A percentile compares a stretch with the other conserved stretches of the same genome.
These are phyloP conservation scores for Zangia roseola DNA, from an alignment of 768 basidiomycete species.

Conservation along the genomic window DNA sequence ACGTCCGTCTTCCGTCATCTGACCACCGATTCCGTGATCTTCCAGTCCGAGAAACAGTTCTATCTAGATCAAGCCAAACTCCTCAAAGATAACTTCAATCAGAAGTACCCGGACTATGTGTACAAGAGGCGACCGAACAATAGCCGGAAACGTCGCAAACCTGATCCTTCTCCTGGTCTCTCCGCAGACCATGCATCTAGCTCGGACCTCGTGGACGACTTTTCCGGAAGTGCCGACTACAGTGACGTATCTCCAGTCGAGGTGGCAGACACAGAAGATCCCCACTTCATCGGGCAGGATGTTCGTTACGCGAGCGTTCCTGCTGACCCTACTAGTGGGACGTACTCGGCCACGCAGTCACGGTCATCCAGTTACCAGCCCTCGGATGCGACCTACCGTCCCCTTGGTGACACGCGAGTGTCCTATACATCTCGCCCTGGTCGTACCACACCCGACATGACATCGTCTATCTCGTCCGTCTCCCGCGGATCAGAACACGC, in stretches of 20 bases:
- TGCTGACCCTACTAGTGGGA: constrained; percentile 16
- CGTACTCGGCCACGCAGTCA: constrained; percentile 14
- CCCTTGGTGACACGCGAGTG: constrained; percentile 26
- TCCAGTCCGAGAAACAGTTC: constrained; percentile 78
- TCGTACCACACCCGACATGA: constrained; percentile 28
- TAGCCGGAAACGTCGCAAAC: constrained; percentile 61
- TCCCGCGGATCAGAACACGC: constrained; percentile 27
- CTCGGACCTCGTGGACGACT: constrained; percentile 36
- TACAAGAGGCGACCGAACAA: constrained; percentile 88
- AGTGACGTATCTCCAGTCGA: constrained; percentile 44
- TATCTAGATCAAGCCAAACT: constrained; percentile 86
- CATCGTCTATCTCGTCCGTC: constrained; percentile 21
- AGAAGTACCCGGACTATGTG: constrained; percentile 86
- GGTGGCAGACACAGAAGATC: constrained; percentile 22
- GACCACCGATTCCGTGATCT: constrained; percentile 7
- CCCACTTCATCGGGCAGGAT: constrained; percentile 17
- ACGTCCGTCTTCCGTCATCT: constrained; percentile 9
- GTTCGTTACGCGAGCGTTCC: constrained; percentile 20
- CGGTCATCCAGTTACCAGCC: constrained; percentile 26
- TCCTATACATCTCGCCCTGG: constrained; percentile 29
- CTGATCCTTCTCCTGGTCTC: constrained; percentile 32
- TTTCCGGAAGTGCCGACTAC: constrained; percentile 25
- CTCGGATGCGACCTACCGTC: constrained; percentile 22
- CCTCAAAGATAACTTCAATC: constrained; percentile 83
- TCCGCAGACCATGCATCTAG: constrained; percentile 31